Conservation (phyloP, 192 early-diverging fungal species). For the Podila epicladia region DNA sequence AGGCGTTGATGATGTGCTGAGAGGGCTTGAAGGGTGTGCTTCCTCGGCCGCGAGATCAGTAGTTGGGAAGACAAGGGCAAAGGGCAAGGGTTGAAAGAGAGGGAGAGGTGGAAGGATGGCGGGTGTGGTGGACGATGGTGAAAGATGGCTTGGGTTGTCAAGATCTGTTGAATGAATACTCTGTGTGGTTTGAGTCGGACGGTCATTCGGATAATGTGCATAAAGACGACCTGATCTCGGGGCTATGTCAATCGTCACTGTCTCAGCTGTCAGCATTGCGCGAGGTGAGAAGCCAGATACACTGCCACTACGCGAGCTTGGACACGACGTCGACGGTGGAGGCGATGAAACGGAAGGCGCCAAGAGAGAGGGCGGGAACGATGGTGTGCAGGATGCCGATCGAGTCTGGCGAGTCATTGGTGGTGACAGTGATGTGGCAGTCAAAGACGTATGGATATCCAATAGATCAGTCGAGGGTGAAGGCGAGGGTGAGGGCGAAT, state of each 20-base stretch:
- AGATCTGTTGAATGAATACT: too few relatives aligned
- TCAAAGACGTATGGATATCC: not conserved
- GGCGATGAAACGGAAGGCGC: not conserved
- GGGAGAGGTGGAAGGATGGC: conserved; percentile 1
- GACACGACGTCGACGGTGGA: not conserved
- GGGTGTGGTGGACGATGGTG: not conserved
- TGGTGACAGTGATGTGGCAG: not conserved
- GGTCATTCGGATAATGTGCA: too few relatives aligned
- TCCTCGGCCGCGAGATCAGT: not conserved
- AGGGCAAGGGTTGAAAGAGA: not conserved
- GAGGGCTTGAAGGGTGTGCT: too few relatives aligned
- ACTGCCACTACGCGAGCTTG: not conserved
- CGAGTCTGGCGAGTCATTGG: not conserved
- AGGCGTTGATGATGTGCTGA: too few relatives aligned
- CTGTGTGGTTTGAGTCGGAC: too few relatives aligned
- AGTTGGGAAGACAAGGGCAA: not conserved
- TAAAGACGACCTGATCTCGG: too few relatives aligned
- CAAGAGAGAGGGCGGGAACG: not conserved
- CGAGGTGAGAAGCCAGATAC: not conserved
- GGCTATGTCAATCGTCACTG: too few relatives aligned
- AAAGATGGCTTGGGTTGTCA: too few relatives aligned
- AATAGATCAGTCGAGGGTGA: not conserved
- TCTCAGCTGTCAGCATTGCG: too few relatives aligned
- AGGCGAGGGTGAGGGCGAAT: not conserved
- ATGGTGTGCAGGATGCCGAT: not conserved